phyloP scores from a whole-genome alignment of 805 yeast genomes.

The Wickerhamiella hasegawae region DNA sequence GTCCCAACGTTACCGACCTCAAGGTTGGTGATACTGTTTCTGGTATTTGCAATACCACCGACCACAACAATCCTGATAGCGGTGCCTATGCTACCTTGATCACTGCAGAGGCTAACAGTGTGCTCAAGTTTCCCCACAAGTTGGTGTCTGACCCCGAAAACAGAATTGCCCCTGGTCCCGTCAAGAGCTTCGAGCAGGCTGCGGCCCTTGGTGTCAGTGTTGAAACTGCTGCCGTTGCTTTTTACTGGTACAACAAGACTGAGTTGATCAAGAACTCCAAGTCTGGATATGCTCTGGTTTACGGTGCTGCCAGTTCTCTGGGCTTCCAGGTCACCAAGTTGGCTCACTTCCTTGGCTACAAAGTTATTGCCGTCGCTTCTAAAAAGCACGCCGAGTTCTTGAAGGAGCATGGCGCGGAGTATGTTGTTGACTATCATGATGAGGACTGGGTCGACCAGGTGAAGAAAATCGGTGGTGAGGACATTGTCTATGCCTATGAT shows the following conservation, averaged over 20 bases:
- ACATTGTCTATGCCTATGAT: slow-evolving; percentile 16
- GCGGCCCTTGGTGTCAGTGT: slow-evolving; percentile 40
- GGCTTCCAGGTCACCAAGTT: slow-evolving; percentile 45
- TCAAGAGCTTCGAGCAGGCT: slow-evolving; percentile 45
- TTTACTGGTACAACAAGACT: slow-evolving; percentile 19
- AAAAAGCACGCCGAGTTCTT: slow-evolving; percentile 28
- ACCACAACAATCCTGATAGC: slow-evolving; percentile 28
- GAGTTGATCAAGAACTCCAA: slow-evolving; percentile 20
- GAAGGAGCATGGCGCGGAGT: slow-evolving; percentile 34
- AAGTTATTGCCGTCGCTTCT: slow-evolving; percentile 37
- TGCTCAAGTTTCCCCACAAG: slow-evolving; percentile 17
- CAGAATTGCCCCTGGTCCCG: slow-evolving; percentile 24
- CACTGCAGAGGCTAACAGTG: slow-evolving; percentile 23
- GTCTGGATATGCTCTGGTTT: slow-evolving; percentile 14
- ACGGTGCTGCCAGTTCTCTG: slow-evolving; percentile 45
- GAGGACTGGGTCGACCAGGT: slow-evolving; percentile 31
- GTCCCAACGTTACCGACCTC: slow-evolving; percentile 26
- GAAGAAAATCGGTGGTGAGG: slow-evolving; percentile 15
- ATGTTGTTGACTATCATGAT: slow-evolving; percentile 32
- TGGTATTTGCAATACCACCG: slow-evolving; percentile 28
- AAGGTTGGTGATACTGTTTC: slow-evolving; percentile 28
- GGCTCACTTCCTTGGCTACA: slow-evolving; percentile 34
- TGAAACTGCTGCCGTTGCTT: slow-evolving; percentile 31
- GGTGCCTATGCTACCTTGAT: slow-evolving; percentile 50
- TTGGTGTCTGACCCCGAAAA: slow-evolving; percentile 12